A percentile compares a stretch with the other conserved stretches of the same genome.
phyloP scores from a whole-genome alignment of 495 filamentous ascomycete species.

The Aspergillus ostianus region DNA sequence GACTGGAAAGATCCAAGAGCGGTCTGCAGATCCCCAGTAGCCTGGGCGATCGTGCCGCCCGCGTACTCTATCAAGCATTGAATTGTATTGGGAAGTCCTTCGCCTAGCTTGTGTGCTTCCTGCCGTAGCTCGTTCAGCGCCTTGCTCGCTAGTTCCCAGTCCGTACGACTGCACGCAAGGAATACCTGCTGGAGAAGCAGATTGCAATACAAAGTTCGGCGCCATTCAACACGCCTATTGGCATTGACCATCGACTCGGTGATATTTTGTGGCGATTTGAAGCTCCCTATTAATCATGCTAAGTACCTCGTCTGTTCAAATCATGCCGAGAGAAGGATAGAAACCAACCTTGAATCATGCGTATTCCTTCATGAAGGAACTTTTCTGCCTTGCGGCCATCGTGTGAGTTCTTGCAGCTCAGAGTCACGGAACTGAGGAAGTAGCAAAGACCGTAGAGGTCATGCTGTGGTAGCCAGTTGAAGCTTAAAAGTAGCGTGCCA shows the following conservation, averaged over 20 bases:
- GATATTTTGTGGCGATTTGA: constrained; percentile 39
- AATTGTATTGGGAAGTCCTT: constrained; percentile 41
- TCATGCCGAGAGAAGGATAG: constrained; percentile 1
- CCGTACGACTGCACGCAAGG: constrained; percentile 57
- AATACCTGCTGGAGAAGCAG: constrained; percentile 61
- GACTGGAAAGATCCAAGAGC: constrained; percentile 68
- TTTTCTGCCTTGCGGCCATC: constrained; percentile 65
- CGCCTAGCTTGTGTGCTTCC: constrained; percentile 33
- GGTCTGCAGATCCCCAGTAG: constrained; percentile 62
- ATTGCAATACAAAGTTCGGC: constrained; percentile 52
- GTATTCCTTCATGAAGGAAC: constrained; percentile 64
- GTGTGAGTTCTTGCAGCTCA: constrained; percentile 59
- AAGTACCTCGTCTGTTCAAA: constrained; percentile 14
- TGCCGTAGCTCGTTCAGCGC: constrained; percentile 41
- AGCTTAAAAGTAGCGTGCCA: constrained; percentile 48
- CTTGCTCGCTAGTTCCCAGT: constrained; percentile 56
- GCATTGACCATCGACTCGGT: constrained; percentile 47
- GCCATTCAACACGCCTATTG: constrained; percentile 49
- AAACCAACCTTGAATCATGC: constrained; percentile 52
- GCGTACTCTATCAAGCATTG: constrained; percentile 63
- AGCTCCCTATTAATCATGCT: constrained; percentile 28
- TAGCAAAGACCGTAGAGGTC: constrained; percentile 71
- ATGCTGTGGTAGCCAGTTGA: constrained; percentile 64
- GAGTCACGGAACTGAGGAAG: constrained; percentile 68
- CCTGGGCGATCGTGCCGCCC: constrained; percentile 73